phyloP scores from a whole-genome alignment of 1,139 yeast genomes.

The Debaryomyces nepalensis region DNA sequence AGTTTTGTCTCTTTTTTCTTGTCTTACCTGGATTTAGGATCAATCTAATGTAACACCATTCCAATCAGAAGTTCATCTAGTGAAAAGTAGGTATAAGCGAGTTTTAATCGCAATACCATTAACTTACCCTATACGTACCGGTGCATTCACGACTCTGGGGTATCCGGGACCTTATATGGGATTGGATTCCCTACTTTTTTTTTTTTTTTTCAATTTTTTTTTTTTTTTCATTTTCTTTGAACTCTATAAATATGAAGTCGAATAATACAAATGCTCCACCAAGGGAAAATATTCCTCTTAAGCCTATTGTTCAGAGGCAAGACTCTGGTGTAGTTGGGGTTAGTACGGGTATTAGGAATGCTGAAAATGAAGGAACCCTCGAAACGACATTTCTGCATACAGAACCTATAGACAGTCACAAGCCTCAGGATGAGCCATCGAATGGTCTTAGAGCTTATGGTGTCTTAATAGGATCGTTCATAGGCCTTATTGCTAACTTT shows the following conservation, averaged over 20 bases:
- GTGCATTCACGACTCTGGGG: constrained; percentile 7
- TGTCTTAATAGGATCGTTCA: constrained; percentile 40
- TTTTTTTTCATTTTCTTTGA: neutral
- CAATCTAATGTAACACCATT: too few relatives aligned
- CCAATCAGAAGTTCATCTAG: too few relatives aligned
- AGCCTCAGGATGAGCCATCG: constrained; percentile 18
- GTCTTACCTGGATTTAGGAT: too few relatives aligned
- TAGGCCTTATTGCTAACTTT: constrained; percentile 37
- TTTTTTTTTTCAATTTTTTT: neutral
- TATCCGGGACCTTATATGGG: neutral
- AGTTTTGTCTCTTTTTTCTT: too few relatives aligned
- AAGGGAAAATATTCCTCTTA: constrained; percentile 3
- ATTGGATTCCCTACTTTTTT: neutral
- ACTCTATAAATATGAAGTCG: too few relatives aligned
- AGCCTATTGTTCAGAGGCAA: neutral
- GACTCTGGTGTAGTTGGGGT: constrained; percentile 3
- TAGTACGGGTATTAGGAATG: constrained; percentile 9
- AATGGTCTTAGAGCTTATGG: constrained; percentile 39
- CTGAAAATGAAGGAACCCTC: constrained; percentile 5
- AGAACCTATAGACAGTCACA: neutral
- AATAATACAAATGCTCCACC: constrained; percentile 1
- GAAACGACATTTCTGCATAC: constrained; percentile 8
- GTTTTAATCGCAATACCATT: neutral
- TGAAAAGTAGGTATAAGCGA: neutral
- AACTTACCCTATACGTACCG: neutral